Evolutionary conservation across 148 eudicot genomes (phyloP).

Genomic region (Nepenthes mirabilis): DNA sequence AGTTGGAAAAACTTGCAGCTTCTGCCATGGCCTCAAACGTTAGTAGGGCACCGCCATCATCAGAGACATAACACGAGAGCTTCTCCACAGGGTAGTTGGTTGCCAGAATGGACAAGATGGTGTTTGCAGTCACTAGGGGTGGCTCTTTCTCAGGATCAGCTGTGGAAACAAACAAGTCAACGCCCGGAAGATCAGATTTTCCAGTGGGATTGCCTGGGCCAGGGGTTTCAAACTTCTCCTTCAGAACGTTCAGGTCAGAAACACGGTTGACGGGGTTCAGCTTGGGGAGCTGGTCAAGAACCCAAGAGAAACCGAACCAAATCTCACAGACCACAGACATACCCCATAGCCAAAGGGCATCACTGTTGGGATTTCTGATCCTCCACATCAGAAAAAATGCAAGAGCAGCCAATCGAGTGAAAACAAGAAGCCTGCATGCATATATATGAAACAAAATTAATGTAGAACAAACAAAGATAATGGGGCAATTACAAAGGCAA

Average conservation of each 20-base stretch:
- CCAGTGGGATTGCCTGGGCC: conserved; percentile 60
- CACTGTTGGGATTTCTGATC: conserved; percentile 43
- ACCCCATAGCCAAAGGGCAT: conserved; percentile 82
- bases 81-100: conserved; percentile 86
- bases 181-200: conserved; percentile 86
- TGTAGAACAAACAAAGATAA: too few relatives aligned
- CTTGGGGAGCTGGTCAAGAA: conserved; percentile 92
- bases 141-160: conserved; percentile 97
- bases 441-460: neutral
- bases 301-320: conserved; percentile 95
- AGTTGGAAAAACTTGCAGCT: conserved; percentile 87
- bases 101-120: conserved; percentile 77
- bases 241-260: conserved; percentile 57
- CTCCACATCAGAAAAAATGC: conserved; percentile 77
- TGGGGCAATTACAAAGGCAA: neutral
- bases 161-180: conserved; percentile 81
- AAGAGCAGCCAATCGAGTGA: conserved; percentile 58
- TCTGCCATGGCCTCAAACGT: conserved; percentile 97
- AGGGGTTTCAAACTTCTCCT: conserved; percentile 72
- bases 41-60: conserved; percentile 84
- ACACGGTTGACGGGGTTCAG: conserved; percentile 76
- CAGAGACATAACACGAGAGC: conserved; percentile 90
- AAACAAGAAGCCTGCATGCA: conserved; percentile 60
- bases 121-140: conserved; percentile 85
- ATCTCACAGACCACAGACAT: conserved; percentile 85